phyloP scores from a whole-genome alignment of 2,329 filamentous ascomycete genomes.

The Clonostachys byssicola region DNA sequence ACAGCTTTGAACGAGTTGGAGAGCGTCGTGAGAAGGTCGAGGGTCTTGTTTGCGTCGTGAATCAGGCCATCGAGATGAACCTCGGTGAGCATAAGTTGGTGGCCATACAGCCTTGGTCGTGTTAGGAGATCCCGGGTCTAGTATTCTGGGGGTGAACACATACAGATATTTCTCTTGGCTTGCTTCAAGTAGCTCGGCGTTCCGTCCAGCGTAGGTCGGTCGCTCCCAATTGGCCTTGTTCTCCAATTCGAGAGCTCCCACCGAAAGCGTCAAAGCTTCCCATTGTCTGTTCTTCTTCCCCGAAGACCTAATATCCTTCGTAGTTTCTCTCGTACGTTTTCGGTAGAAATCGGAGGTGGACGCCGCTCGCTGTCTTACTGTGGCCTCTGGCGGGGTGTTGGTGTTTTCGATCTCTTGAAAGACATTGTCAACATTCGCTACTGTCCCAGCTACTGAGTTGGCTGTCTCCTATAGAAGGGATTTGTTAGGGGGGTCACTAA shows the following conservation, averaged over 20 bases:
- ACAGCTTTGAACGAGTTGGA: slow-evolving; percentile 85
- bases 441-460: slow-evolving; percentile 40
- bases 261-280: slow-evolving; percentile 42
- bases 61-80: slow-evolving; percentile 78
- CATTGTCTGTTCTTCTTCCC: slow-evolving; percentile 36
- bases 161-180: slow-evolving; percentile 85
- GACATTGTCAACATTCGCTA: slow-evolving; percentile 52
- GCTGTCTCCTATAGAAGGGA: slow-evolving; percentile 35
- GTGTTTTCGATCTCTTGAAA: slow-evolving; percentile 51
- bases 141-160: slow-evolving; percentile 17
- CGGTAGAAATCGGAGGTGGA: slow-evolving; percentile 74
- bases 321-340: slow-evolving; percentile 51
- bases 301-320: slow-evolving; percentile 30
- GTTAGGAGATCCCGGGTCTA: too few species aligned
- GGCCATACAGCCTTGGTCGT: slow-evolving; percentile 61
- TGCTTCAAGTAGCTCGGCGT: slow-evolving; percentile 69
- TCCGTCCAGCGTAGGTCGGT: slow-evolving; percentile 31
- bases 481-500: not conserved
- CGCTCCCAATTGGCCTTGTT: slow-evolving; percentile 10
- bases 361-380: slow-evolving; percentile 60
- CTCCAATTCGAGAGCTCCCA: slow-evolving; percentile 8
- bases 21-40: slow-evolving; percentile 72
- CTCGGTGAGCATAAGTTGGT: slow-evolving; percentile 77
- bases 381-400: slow-evolving; percentile 62
- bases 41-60: slow-evolving; percentile 68